phyloP scores from a whole-genome alignment of 495 filamentous ascomycete genomes.

The Cenococcum geophilum region DNA sequence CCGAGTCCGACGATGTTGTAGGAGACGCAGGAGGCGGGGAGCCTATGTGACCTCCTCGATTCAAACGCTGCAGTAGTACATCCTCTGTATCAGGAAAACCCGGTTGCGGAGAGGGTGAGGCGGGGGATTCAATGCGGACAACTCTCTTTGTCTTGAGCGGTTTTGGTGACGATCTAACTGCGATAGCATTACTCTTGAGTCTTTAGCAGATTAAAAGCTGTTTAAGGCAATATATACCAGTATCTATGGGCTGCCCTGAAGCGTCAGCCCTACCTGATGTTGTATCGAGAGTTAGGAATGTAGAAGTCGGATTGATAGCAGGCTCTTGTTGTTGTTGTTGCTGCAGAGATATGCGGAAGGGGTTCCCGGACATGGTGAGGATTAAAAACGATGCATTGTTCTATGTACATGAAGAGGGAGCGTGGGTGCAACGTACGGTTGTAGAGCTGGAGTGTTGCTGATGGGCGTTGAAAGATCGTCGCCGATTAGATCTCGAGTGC shows the following conservation, averaged over 20 bases:
- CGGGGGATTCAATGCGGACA: slow-evolving; percentile 30
- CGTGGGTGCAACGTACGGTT: slow-evolving; percentile 1
- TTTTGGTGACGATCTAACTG: slow-evolving; percentile 11
- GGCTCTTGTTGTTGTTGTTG: slow-evolving; percentile 8
- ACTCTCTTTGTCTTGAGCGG: slow-evolving; percentile 28
- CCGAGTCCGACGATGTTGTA: slow-evolving; percentile 15
- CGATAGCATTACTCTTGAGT: slow-evolving; percentile 24
- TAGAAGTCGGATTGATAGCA: slow-evolving; percentile 11
- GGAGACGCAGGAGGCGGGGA: slow-evolving; percentile 11
- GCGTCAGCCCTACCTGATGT: slow-evolving; percentile 11
- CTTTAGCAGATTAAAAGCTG: slow-evolving; percentile 1
- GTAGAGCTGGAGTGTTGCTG: not conserved
- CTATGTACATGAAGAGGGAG: slow-evolving; percentile 25
- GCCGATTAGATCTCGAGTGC: not conserved
- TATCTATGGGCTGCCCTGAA: slow-evolving; percentile 12
- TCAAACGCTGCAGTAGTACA: slow-evolving; percentile 3
- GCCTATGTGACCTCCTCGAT: not conserved
- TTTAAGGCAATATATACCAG: slow-evolving; percentile 14
- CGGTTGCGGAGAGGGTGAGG: slow-evolving; percentile 23
- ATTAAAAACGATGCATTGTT: slow-evolving; percentile 32
- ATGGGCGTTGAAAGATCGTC: slow-evolving; percentile 6
- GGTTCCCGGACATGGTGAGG: slow-evolving; percentile 38
- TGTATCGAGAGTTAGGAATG: slow-evolving; percentile 15
- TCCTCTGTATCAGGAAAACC: slow-evolving; percentile 14
- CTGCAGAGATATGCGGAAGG: slow-evolving; percentile 32